phyloP scores from a whole-genome alignment of 768 basidiomycete genomes.

The Hirschioporus abietinus region DNA sequence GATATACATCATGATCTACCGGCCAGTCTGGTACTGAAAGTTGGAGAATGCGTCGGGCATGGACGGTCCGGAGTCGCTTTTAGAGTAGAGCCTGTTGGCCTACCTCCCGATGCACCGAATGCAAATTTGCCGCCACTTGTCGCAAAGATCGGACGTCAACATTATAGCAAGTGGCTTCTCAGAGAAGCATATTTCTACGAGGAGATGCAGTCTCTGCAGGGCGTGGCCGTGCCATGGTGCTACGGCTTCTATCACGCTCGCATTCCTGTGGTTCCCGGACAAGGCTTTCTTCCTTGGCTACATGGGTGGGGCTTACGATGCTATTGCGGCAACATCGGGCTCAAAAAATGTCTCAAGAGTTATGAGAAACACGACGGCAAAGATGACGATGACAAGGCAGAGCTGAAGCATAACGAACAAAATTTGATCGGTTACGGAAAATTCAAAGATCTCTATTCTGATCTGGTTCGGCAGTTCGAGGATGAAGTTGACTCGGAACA shows the following conservation, averaged over 20 bases:
- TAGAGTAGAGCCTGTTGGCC: neutral
- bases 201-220: neutral
- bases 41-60: neutral
- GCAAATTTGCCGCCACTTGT: neutral
- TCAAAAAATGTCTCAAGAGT: neutral
- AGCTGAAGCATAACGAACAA: neutral
- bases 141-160: neutral
- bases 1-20: neutral
- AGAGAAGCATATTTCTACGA: neutral
- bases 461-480: neutral
- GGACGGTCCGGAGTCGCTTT: neutral
- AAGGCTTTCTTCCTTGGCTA: neutral
- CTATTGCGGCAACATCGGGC: too few relatives aligned
- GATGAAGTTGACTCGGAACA: neutral
- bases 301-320: neutral
- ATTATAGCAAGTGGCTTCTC: neutral
- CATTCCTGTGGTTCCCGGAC: neutral
- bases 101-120: neutral
- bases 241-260: neutral
- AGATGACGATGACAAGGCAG: neutral
- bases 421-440: neutral
- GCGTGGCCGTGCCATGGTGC: neutral
- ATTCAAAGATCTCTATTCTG: neutral
- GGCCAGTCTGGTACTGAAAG: neutral
- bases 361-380: neutral